Evolutionary conservation across 2,329 filamentous ascomycete species (phyloP), one percentile per base, ranked within the genome.

Genomic region (Ceratocystiopsis sp.): DNA sequence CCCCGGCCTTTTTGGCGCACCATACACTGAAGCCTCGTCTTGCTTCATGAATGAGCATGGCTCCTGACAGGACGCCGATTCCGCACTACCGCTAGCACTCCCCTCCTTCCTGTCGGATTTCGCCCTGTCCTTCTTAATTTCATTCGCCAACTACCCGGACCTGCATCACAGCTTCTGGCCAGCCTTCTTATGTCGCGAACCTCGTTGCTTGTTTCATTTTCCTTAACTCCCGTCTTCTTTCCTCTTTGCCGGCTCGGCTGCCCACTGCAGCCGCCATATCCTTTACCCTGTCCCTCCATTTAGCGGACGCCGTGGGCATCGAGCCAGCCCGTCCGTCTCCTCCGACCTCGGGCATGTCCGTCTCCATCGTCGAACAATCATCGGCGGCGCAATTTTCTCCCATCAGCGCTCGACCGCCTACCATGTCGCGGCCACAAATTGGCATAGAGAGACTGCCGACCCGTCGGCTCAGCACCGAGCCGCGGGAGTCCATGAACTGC

Each of bases 401-500:
- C 13, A 54, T 64, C 32, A 62, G 62, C 48, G 58, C 63, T 41
- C 67, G 67, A 47, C 64, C 66, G 29, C 59, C 68, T 47, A 61
- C 64, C 57, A 80, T 84, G 69, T 75, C 80, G 50, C 73, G 83
- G 54, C 80, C 80, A 25, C 80, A 84, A 64, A 78, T 87, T 54
- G 80, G 81, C 57, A 89, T 89, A 59, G 80, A 87, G 62, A 75
- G 83, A 48, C 65, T 89, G 51, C 80, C 81, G 21, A 70, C 78
- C 43, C 75, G 80, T 49, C 76, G 80, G 37, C 67, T 75, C 61
- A 77, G 71, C 60, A 80, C 75, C 53, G 82, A 91, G 59, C 83
- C 82, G 36, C 77, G 82, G 54, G 85, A 93, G 66, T 83, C 82
- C 33, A 93, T 93, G 85, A 93, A 93, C 60, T 93, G 85, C 75